phyloP scores from a whole-genome alignment of 192 early-diverging fungal species.

The Chytriomyces sp. region DNA sequence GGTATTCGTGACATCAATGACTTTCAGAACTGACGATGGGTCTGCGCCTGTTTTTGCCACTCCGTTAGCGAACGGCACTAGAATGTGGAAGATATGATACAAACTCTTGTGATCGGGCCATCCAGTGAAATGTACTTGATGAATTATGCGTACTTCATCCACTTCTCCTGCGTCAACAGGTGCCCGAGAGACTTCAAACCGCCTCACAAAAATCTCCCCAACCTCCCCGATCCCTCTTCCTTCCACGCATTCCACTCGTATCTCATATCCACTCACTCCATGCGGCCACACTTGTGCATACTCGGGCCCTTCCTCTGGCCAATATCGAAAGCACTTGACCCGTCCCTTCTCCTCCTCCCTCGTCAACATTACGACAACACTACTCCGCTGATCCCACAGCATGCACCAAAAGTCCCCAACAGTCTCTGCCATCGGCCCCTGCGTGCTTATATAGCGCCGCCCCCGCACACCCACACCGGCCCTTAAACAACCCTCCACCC shows the following conservation, averaged over 20 bases:
- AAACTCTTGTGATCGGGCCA: slow-evolving; percentile 81
- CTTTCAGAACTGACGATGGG: slow-evolving; percentile 36
- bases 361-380: slow-evolving; percentile 89
- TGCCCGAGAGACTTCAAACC: neutral
- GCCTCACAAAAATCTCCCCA: neutral
- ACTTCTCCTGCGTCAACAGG: neutral
- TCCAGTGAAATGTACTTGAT: slow-evolving; percentile 73
- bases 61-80: no score
- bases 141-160: slow-evolving; percentile 44
- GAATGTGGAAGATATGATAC: slow-evolving; percentile 7
- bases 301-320: slow-evolving; percentile 60
- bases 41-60: neutral
- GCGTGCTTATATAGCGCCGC: slow-evolving; percentile 77
- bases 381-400: slow-evolving; percentile 75
- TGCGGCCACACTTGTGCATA: neutral
- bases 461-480: neutral
- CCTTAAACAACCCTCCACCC: neutral
- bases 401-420: slow-evolving; percentile 88
- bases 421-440: slow-evolving; percentile 81
- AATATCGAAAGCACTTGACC: slow-evolving; percentile 83
- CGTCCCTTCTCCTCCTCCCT: slow-evolving; percentile 69
- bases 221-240: neutral
- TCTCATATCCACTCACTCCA: neutral
- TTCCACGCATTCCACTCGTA: neutral
- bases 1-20: slow-evolving; percentile 46